Evolutionary conservation across 2,329 filamentous ascomycete genomes (phyloP).

Genomic region (Lomentospora prolificans): DNA sequence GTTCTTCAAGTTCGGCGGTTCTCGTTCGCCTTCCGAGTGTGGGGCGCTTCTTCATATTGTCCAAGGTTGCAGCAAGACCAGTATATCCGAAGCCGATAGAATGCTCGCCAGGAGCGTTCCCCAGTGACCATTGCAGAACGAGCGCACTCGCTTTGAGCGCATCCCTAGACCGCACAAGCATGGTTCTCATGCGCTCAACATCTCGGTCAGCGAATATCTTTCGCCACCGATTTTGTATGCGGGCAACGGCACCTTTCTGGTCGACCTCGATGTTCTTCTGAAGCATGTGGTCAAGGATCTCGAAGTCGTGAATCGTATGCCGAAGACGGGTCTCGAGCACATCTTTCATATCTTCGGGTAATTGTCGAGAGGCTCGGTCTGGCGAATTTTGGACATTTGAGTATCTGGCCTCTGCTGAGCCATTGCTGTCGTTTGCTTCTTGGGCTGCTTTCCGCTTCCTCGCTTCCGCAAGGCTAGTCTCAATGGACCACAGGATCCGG

Average conservation of each 20-base stretch:
- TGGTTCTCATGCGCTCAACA: slow-evolving; percentile 48
- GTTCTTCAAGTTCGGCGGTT: neutral
- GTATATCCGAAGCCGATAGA: slow-evolving; percentile 58
- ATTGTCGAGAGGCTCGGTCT: slow-evolving; percentile 30
- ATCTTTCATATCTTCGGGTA: slow-evolving; percentile 50
- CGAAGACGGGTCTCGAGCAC: slow-evolving; percentile 57
- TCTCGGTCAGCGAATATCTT: slow-evolving; percentile 55
- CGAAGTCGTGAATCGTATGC: slow-evolving; percentile 50
- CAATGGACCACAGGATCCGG: slow-evolving; percentile 57
- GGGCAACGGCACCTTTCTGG: slow-evolving; percentile 49
- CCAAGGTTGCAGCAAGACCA: slow-evolving; percentile 54
- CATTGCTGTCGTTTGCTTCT: neutral
- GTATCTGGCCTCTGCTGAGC: neutral
- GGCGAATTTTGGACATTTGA: neutral
- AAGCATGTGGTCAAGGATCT: slow-evolving; percentile 53
- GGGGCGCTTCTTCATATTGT: slow-evolving; percentile 19
- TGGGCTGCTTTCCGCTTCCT: neutral
- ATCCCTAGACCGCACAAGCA: slow-evolving; percentile 48
- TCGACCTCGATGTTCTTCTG: slow-evolving; percentile 52
- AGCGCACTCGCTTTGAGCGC: slow-evolving; percentile 53
- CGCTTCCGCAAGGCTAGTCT: slow-evolving; percentile 44
- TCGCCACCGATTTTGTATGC: slow-evolving; percentile 50
- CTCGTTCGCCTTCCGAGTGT: neutral
- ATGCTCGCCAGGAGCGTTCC: slow-evolving; percentile 46
- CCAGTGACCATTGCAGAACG: slow-evolving; percentile 56